These are phyloP conservation scores for Tolypocladium album DNA, from an alignment of 2,329 filamentous ascomycete genomes.

Conservation along the genomic window DNA sequence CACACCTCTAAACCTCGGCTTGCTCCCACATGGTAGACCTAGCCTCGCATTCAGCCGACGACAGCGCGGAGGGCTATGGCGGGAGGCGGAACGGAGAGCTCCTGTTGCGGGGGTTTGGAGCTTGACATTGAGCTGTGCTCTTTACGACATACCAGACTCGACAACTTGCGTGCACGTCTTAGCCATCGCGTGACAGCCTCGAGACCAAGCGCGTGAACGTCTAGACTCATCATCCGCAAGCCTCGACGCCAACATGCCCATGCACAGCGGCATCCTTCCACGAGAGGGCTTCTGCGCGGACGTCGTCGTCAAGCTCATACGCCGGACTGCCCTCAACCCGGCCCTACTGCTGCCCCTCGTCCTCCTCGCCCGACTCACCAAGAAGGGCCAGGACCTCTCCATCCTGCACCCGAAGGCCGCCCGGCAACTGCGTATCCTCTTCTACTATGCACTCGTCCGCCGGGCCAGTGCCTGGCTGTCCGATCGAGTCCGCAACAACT, in stretches of 20 bases:
- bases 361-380: slow-evolving; percentile 53
- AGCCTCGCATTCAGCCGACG: neutral
- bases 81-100: neutral
- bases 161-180: neutral
- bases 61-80: neutral
- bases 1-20: slow-evolving; percentile 2
- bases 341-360: slow-evolving; percentile 52
- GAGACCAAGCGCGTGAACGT: neutral
- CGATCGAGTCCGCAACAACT: slow-evolving; percentile 23
- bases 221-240: no score
- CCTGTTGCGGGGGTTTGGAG: neutral
- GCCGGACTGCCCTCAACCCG: slow-evolving; percentile 53
- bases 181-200: neutral
- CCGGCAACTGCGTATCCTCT: slow-evolving; percentile 31
- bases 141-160: neutral
- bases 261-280: slow-evolving; percentile 41
- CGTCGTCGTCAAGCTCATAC: slow-evolving; percentile 45
- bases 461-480: slow-evolving; percentile 19
- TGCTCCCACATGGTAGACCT: neutral
- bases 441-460: slow-evolving; percentile 18
- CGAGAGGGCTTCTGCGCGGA: slow-evolving; percentile 51
- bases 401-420: slow-evolving; percentile 40
- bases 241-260: slow-evolving; percentile 15
- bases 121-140: neutral
- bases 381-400: slow-evolving; percentile 43